Base-by-base conservation (phyloP, 179 eudicot genomes). In the Beta lomatogona region DNA sequence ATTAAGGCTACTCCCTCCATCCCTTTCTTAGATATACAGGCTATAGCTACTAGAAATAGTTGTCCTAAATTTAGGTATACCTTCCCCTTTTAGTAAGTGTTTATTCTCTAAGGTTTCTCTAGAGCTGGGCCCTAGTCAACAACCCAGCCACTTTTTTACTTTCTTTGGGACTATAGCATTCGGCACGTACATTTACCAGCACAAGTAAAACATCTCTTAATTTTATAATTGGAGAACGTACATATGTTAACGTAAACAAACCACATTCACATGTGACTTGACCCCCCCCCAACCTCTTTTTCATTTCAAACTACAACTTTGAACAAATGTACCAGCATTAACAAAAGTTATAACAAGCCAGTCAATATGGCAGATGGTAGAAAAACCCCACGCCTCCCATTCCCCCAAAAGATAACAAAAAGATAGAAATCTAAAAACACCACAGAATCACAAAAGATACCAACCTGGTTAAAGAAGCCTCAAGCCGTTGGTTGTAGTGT, bases 401-500 rank as follows among this genome's bases (percentile, higher is more conserved):
- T 36, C 79, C 25, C 81, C 28, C 18, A 66, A 65, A 21, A 73
- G 28, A 50, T 9, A 46, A 72, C 8, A n/a, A 72, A 16, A 63
- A 52, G 45, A 67, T 65, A 22, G 16, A 58, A 58, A 31, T 8
- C 12, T 60, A 83, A 58, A 22, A 53, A 44, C 63, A 76, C 60
- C 60, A 76, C 61, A 82, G 6, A 28, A 63, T 71, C 15, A 52
- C n/a, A n/a, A 19, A 48, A 76, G 78, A 73, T 31, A 85, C 84
- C 22, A 65, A 91, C 98, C 98, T 92, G 76, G 90, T 81, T 76
- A 91, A 73, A 72, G 89, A 87, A 60, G 95, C 94, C 84, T 93
- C 98, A 73, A 93, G 83, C 19, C 90, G 88, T 83, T 92, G 97
- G 83, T 95, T 95, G 88, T 90, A 87, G 82, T 83, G 89, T 83